A percentile compares a stretch with the other conserved stretches of the same genome.
Conservation (phyloP, 495 filamentous ascomycete genomes). For the Aspergillus ellipticus region DNA sequence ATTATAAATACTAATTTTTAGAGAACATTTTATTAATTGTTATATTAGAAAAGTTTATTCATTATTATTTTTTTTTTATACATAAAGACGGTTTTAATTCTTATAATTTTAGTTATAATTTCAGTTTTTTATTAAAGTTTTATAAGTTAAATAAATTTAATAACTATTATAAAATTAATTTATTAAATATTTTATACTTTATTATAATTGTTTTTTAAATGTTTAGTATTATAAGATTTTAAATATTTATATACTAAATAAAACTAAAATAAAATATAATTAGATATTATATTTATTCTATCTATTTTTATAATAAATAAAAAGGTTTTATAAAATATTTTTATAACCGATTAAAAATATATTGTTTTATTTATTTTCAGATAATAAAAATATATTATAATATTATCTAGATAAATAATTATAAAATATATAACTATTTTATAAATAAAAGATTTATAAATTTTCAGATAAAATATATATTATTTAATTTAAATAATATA, state of each 20-base stretch:
- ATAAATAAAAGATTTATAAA: too few species aligned
- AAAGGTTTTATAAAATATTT: too few species aligned
- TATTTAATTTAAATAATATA: too few species aligned
- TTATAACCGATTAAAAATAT: too few species aligned
- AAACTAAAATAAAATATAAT: neutral
- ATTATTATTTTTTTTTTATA: neutral
- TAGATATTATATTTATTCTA: neutral
- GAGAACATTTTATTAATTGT: too few species aligned
- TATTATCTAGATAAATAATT: too few species aligned
- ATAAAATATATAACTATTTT: too few species aligned
- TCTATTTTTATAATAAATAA: constrained; percentile 1
- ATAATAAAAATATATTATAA: too few species aligned
- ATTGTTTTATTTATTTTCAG: too few species aligned
- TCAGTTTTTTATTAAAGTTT: neutral
- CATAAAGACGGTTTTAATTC: neutral
- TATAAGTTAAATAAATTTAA: neutral
- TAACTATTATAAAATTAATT: neutral
- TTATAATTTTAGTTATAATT: neutral
- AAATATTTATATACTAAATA: neutral
- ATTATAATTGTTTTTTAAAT: neutral
- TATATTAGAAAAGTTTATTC: neutral
- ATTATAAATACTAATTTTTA: too few species aligned
- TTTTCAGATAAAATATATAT: too few species aligned
- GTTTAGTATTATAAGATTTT: neutral
- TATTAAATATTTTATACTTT: neutral